Conservation (phyloP, 2,329 filamentous ascomycete genomes). For the Madurella mycetomatis region DNA sequence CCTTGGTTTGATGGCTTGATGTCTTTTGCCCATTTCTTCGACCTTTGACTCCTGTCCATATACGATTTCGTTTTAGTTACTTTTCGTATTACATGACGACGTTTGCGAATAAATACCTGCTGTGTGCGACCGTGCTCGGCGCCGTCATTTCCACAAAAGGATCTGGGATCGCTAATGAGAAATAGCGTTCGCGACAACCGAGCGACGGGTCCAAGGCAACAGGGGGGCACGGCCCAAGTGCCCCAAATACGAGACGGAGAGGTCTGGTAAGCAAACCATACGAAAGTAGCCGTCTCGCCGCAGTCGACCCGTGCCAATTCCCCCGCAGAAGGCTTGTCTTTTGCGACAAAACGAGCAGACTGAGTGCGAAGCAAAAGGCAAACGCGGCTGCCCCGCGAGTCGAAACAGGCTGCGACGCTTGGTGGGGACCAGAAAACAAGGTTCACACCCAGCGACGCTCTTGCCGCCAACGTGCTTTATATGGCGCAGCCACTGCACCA, state of each 20-base stretch:
- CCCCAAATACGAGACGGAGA: background rate
- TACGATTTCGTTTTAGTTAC: too few species aligned
- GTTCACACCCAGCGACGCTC: slow-evolving; percentile 7
- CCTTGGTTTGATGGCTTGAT: background rate
- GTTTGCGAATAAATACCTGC: too few species aligned
- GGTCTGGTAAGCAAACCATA: too few species aligned
- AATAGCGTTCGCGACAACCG: background rate
- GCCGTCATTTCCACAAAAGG: background rate
- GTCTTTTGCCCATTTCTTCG: background rate
- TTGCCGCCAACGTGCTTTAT: slow-evolving; percentile 5
- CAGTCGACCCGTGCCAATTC: too few species aligned
- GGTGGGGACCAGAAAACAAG: background rate
- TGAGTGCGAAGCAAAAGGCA: background rate
- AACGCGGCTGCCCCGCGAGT: background rate
- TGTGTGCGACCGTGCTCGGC: too few species aligned
- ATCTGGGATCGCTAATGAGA: background rate
- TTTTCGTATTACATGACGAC: too few species aligned
- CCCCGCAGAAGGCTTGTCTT: too few species aligned
- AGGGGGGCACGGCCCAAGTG: background rate
- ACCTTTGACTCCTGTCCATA: too few species aligned
- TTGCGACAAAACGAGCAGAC: too few species aligned
- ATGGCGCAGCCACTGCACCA: slow-evolving; percentile 24
- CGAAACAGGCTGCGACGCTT: slow-evolving; percentile 8
- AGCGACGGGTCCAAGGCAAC: background rate
- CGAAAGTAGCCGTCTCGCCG: too few species aligned